A percentile compares a stretch with the other conserved stretches of the same genome.
These are phyloP conservation scores for Mycena venus DNA, from an alignment of 768 basidiomycete genomes.

Conservation along the genomic window DNA sequence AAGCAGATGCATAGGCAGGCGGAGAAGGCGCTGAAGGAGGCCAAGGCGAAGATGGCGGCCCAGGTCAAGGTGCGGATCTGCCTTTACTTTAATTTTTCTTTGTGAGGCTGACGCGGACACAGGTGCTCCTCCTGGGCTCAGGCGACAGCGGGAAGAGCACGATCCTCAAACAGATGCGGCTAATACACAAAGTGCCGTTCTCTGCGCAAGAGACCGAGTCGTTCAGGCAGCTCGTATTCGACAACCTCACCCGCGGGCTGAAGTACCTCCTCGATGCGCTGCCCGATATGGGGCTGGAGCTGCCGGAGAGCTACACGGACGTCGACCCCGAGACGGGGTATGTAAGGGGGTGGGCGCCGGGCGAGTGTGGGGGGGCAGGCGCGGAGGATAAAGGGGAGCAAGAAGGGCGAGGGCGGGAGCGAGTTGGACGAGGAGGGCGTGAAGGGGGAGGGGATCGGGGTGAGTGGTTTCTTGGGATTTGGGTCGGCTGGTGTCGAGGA, in stretches of 20 bases:
- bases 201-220: slow-evolving; percentile 85
- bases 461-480: no score
- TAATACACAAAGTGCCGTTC: slow-evolving; percentile 93
- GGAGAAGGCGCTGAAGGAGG: slow-evolving; percentile 85
- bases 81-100: neutral
- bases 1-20: slow-evolving; percentile 74
- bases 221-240: slow-evolving; percentile 93
- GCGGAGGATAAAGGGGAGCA: neutral
- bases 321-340: slow-evolving; percentile 8
- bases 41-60: slow-evolving; percentile 75
- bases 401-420: neutral
- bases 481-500: no score
- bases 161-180: slow-evolving; percentile 97
- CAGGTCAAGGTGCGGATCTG: slow-evolving; percentile 85
- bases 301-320: slow-evolving; percentile 67
- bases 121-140: slow-evolving; percentile 92
- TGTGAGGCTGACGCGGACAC: neutral
- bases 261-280: slow-evolving; percentile 87
- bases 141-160: slow-evolving; percentile 96
- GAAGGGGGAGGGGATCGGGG: neutral
- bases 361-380: neutral
- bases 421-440: neutral
- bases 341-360: neutral
- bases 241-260: slow-evolving; percentile 91
- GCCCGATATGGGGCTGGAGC: slow-evolving; percentile 88